These are phyloP conservation scores for Vanrija sp. DNA, from an alignment of 1,284 basidiomycete species.

Conservation along the genomic window DNA sequence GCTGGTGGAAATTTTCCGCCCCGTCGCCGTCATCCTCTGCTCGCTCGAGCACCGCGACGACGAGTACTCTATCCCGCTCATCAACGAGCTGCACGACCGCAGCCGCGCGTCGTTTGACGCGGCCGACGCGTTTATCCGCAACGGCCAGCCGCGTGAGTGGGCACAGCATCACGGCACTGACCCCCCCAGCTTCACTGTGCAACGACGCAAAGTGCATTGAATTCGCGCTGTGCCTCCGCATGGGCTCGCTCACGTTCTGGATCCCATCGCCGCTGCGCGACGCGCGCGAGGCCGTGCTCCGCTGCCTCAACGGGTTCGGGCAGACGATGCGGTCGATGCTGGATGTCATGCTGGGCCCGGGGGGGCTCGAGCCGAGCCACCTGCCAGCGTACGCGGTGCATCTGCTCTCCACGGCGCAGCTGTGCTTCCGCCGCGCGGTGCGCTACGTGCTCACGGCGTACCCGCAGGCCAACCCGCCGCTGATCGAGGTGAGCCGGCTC, in stretches of 20 bases:
- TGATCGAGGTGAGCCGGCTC: constrained; percentile 1
- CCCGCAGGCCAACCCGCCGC: background rate
- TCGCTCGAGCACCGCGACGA: constrained; percentile 3
- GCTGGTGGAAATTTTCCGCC: constrained; percentile 5
- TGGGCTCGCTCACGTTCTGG: constrained; percentile 8
- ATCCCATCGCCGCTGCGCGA: constrained; percentile 13
- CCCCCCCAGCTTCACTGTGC: background rate
- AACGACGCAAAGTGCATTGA: constrained; percentile 9
- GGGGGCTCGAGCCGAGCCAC: background rate
- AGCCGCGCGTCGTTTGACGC: background rate
- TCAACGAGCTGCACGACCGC: background rate
- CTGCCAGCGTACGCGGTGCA: constrained; percentile 4
- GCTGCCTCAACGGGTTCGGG: constrained; percentile 3
- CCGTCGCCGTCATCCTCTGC: background rate
- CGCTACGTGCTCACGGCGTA: constrained; percentile 7
- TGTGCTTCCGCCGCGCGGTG: constrained; percentile 6
- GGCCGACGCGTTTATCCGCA: background rate
- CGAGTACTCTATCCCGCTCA: background rate
- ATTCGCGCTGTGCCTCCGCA: constrained; percentile 8
- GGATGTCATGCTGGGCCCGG: background rate
- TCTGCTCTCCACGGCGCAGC: background rate
- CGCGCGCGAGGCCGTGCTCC: constrained; percentile 3
- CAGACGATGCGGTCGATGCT: constrained; percentile 4
- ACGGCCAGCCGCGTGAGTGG: background rate
- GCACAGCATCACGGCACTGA: too few relatives aligned